Base-by-base conservation (phyloP, 2,329 filamentous ascomycete genomes). In the Colletotrichum magnum region DNA sequence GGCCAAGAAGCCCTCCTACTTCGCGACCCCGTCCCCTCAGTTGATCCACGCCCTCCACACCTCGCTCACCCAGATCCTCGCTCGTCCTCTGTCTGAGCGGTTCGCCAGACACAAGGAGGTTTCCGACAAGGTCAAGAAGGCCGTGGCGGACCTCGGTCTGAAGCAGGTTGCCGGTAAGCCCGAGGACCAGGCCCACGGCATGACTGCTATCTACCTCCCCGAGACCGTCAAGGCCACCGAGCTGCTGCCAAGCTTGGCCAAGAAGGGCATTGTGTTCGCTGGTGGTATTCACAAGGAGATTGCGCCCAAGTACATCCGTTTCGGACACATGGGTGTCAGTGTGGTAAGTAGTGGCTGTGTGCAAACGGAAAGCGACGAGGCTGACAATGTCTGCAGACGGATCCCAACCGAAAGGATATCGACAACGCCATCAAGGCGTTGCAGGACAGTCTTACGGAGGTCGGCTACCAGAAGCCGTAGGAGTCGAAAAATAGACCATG, bases 311-410 rank as follows among this genome's bases (percentile, higher is more conserved):
- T 99, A 99, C 80, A 93, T 99, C 74, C 90, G 96, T 32, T 96
- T 99, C 77, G 96, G 96, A 51, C 96, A 98, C 81, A 99, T 99
- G 96, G 96, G 96, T 74, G 94, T 98, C 71, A 96, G 93, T 78
- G 92, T 95, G 74, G 89, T 91, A 82, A 83, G 89, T 86, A 48
- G 6, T 16, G 18, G 36, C 21, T 4, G 28, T 18, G 15, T 21
- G 7, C 24, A 36, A 10, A 13, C 18, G 13, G 36, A 32, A n/a
- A 26, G 47, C 58, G 47, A 43, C 78, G 77, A 71, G 76, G 64
- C 41, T 51, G 47, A 73, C 62, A 2, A 12, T 9, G 9, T 10
- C 32, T 21, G 69, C 63, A 90, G 83, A 93, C 91, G 76, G 94
- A 98, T 77, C 88, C 93, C 32, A 89, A 89, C 71, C 88, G 95